A percentile compares a stretch with the other conserved stretches of the same genome.
Evolutionary conservation across 1,284 basidiomycete genomes (phyloP).

Genomic region (Phylloporus sp.): DNA sequence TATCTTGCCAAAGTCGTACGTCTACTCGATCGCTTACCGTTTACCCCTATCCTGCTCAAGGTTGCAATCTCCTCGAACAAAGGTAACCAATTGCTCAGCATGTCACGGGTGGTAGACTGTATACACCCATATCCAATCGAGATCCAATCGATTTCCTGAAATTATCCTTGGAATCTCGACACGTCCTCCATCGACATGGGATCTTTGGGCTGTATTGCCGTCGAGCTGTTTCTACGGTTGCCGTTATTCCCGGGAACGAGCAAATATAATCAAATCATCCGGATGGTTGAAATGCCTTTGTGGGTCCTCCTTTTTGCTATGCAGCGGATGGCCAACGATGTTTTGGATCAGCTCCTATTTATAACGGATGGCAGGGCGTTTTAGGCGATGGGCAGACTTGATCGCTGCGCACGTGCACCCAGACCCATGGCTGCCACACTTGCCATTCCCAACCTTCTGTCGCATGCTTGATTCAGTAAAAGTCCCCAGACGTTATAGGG

Average conservation of each 20-base stretch:
- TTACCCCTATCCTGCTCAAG: constrained; percentile 48
- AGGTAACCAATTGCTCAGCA: constrained; percentile 98
- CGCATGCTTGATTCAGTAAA: too few species aligned
- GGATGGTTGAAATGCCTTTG: constrained; percentile 99
- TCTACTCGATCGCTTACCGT: constrained; percentile 26
- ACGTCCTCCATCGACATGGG: constrained; percentile 96
- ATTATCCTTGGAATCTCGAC: constrained; percentile 96
- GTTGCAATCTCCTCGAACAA: constrained; percentile 96
- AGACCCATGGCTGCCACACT: too few species aligned
- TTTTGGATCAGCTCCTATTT: too few species aligned
- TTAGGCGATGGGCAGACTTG: too few species aligned
- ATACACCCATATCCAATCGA: constrained; percentile 99
- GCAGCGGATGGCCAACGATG: constrained; percentile 6
- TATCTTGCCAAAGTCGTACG: constrained; percentile 91
- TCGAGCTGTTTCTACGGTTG: constrained; percentile 95
- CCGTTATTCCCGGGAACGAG: constrained; percentile 98
- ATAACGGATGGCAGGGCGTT: too few species aligned
- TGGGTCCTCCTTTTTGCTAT: constrained; percentile 49
- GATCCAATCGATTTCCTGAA: constrained; percentile 98
- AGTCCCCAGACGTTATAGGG: too few species aligned
- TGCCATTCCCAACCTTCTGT: too few species aligned
- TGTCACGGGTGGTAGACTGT: constrained; percentile 99
- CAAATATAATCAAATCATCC: constrained; percentile 97
- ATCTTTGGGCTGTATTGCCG: constrained; percentile 95
- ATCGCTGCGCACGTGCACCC: too few species aligned